A percentile compares a stretch with the other conserved stretches of the same genome.
Evolutionary conservation across 2,329 filamentous ascomycete genomes (phyloP).

Genomic region (Colletotrichum navitas): DNA sequence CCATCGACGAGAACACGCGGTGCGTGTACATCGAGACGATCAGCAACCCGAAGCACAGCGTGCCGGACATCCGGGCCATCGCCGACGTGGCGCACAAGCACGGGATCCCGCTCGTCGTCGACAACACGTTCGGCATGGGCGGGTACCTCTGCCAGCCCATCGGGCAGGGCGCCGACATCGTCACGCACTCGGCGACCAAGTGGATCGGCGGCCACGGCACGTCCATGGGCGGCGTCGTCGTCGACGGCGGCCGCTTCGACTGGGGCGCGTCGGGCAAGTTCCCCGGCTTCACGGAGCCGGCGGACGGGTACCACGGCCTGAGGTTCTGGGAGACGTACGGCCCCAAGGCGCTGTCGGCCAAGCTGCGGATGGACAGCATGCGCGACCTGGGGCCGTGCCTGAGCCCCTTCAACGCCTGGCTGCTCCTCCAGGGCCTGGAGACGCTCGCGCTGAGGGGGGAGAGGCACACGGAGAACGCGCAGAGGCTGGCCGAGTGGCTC

Average conservation of each 20-base stretch:
- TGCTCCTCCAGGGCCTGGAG: conserved; percentile 77
- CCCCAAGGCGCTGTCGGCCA: conserved; percentile 73
- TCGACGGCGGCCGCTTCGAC: conserved; percentile 79
- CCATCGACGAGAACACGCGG: conserved; percentile 94
- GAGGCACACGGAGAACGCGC: conserved; percentile 74
- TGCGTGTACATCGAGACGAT: conserved; percentile 92
- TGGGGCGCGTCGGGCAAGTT: conserved; percentile 78
- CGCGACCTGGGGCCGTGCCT: conserved; percentile 76
- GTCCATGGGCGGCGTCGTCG: conserved; percentile 75
- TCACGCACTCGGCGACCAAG: conserved; percentile 79
- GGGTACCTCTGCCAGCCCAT: conserved; percentile 76
- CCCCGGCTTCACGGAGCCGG: conserved; percentile 77
- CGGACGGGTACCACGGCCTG: conserved; percentile 77
- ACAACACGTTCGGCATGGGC: conserved; percentile 80
- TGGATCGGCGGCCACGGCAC: conserved; percentile 82
- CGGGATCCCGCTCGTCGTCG: conserved; percentile 59
- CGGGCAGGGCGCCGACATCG: conserved; percentile 77
- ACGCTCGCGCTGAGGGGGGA: conserved; percentile 76
- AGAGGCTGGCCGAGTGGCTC: conserved; percentile 76
- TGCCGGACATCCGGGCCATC: conserved; percentile 77
- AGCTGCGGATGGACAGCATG: conserved; percentile 77
- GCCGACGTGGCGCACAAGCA: conserved; percentile 67
- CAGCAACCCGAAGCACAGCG: conserved; percentile 91
- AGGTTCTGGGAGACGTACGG: conserved; percentile 80
- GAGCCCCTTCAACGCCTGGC: conserved; percentile 80